Base-by-base conservation (phyloP, 164 flowering plant species). In the Malania oleifera region DNA sequence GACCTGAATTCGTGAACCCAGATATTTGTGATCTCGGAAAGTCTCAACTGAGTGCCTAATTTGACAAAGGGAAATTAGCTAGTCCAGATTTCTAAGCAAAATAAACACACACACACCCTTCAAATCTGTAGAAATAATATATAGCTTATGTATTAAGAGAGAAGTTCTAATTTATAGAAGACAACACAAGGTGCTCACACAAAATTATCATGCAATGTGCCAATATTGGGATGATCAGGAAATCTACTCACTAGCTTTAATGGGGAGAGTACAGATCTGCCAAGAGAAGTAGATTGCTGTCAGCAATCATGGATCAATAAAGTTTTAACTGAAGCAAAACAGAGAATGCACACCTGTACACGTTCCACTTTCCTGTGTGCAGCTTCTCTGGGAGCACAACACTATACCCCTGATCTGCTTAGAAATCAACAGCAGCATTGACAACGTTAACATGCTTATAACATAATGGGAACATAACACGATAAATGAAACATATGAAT, bases 361-460 rank as follows among this genome's bases (percentile, higher is more conserved):
- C 98, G 70, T 93, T 87, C 98, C 98, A 93, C 67, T 87, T 87
- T 60, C 97, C 97, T 22, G 91, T 77, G 8, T 82, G 75, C 72
- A 93, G 65, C 68, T 89, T 87, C 75, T 93, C 98, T 23, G 98
- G 98, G 70, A 93, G 96, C 68, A 87, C 85, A 54, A 87, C 96
- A 76, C 98, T 89, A 54, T 87, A 89, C 45, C 96, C 89, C 55
- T 89, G 75, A 62, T 70, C 98, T 92, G 91, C 71, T 71, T 50
- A 77, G 27, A 63, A 53, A 41, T 60, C 19, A 64, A 41, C 10
- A 20, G 24, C 46, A 29, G 47, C 20, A 56, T 29, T 7, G n/a
- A 53, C 11, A 8, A 61, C 22, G 45, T 35, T 3, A 56, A 27
- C 29, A 53, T 11, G 18, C 14, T 9, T 8, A 38, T 49, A 45